Evolutionary conservation across 257 asterid species (phyloP).

Genomic region (Solanum arcanum): DNA sequence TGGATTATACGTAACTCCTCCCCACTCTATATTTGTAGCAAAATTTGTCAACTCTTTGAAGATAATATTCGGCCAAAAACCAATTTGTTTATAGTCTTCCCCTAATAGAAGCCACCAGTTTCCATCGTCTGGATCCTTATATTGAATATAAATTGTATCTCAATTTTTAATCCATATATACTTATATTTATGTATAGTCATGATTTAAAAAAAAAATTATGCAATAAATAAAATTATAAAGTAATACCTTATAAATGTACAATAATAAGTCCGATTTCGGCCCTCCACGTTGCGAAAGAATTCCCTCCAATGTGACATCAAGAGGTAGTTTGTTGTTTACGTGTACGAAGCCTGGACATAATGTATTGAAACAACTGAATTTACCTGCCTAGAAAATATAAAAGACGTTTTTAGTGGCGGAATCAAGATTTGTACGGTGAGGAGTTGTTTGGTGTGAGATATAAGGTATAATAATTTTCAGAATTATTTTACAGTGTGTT

Average conservation of each 20-base stretch:
- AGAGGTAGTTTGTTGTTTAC: background rate
- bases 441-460: background rate
- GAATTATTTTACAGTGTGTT: too few relatives aligned
- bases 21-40: background rate
- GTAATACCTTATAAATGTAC: background rate
- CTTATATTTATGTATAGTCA: background rate
- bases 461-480: background rate
- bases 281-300: background rate
- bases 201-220: background rate
- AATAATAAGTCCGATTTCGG: background rate
- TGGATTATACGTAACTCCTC: background rate
- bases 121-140: background rate
- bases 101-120: background rate
- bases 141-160: background rate
- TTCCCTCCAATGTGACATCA: background rate
- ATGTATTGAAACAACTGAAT: background rate
- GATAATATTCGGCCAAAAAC: background rate
- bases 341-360: background rate
- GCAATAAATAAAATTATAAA: background rate
- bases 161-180: background rate
- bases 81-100: background rate
- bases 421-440: background rate
- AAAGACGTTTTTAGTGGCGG: background rate
- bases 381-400: background rate
- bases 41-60: background rate